These are phyloP conservation scores for Colletotrichum lini DNA, from an alignment of 2,329 filamentous ascomycete genomes.

Conservation along the genomic window DNA sequence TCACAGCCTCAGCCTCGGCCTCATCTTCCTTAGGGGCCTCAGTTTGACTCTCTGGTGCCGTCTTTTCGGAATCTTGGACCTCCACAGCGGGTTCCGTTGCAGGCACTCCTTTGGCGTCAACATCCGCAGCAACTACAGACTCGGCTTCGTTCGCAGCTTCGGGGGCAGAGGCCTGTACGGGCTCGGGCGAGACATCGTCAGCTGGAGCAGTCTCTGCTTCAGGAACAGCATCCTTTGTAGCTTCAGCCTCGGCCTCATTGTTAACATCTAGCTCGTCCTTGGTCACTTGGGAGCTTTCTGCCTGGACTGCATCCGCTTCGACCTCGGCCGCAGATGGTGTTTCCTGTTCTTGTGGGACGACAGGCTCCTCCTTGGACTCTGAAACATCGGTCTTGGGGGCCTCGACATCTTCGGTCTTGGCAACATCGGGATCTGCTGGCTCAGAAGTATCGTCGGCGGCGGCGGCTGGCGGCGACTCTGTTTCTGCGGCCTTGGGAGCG, in stretches of 20 bases:
- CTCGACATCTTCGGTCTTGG: conserved; percentile 8
- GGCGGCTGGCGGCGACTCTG: not conserved
- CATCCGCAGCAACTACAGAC: not conserved
- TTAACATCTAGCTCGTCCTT: not conserved
- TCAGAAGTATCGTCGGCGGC: not conserved
- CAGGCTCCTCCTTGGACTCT: not conserved
- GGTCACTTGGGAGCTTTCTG: not conserved
- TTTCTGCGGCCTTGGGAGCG: not conserved
- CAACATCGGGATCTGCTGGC: not conserved
- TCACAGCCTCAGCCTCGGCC: not conserved
- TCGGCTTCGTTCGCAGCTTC: not conserved
- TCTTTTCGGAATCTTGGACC: not conserved
- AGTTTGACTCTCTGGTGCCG: not conserved
- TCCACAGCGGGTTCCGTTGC: not conserved
- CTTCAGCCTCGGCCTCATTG: conserved; percentile 2
- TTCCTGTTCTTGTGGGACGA: not conserved
- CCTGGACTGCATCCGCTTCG: not conserved
- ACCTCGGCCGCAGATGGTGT: not conserved
- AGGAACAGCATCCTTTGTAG: not conserved
- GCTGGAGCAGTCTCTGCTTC: not conserved
- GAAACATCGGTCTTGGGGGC: not conserved
- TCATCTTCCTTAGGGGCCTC: not conserved
- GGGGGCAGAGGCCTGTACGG: not conserved
- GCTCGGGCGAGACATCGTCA: not conserved
- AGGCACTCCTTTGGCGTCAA: not conserved